phyloP scores from a whole-genome alignment of 495 filamentous ascomycete genomes.

The Hypoxylon intermedium region DNA sequence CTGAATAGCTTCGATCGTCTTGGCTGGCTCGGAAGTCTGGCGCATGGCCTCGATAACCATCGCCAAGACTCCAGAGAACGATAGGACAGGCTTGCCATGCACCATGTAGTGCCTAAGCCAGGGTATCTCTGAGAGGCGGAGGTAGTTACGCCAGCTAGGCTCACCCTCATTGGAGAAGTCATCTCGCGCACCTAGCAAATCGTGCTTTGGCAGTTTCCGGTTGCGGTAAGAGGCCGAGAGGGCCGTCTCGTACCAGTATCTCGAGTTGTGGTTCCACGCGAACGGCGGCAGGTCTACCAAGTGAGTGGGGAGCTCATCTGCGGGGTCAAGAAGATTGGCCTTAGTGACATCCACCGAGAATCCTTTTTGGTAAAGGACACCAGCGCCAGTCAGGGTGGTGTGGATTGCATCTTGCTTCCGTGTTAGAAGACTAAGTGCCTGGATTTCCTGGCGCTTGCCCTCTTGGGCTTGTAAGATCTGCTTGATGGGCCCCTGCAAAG shows the following conservation, averaged over 20 bases:
- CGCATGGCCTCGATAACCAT: constrained; percentile 58
- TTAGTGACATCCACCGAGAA: constrained; percentile 49
- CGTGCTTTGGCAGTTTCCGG: constrained; percentile 47
- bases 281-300: constrained; percentile 46
- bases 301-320: constrained; percentile 26
- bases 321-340: constrained; percentile 36
- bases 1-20: constrained; percentile 34
- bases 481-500: constrained; percentile 58
- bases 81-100: constrained; percentile 51
- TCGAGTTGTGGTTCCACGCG: constrained; percentile 50
- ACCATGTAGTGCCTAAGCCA: constrained; percentile 56
- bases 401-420: constrained; percentile 44
- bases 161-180: constrained; percentile 44
- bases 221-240: constrained; percentile 52
- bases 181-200: constrained; percentile 52
- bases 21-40: constrained; percentile 46
- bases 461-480: constrained; percentile 49
- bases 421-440: constrained; percentile 32
- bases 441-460: constrained; percentile 13
- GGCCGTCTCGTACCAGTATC: constrained; percentile 51
- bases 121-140: constrained; percentile 48
- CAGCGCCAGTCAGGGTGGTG: constrained; percentile 42
- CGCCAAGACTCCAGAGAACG: constrained; percentile 53
- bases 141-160: constrained; percentile 51
- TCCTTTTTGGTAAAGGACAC: constrained; percentile 46